These are phyloP conservation scores for Saccharomyces hybrid DNA, from an alignment of 1,139 yeast species.

Conservation along the genomic window DNA sequence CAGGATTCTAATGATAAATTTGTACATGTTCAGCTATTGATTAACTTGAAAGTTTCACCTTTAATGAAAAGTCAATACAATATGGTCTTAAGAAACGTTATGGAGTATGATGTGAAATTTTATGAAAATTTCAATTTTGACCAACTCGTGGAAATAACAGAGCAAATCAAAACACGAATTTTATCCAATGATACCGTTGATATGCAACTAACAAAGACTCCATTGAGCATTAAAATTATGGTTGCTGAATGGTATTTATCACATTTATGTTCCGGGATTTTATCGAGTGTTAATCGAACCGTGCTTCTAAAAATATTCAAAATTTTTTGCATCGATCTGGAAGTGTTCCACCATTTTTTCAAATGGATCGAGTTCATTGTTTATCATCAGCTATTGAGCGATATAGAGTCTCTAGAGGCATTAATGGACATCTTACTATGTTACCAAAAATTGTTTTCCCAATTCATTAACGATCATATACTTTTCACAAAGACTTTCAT, in stretches of 20 bases:
- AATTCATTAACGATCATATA: conserved; percentile 29
- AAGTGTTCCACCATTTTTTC: conserved; percentile 26
- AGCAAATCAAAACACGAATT: conserved; percentile 16
- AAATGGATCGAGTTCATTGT: conserved; percentile 32
- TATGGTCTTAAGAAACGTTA: conserved; percentile 35
- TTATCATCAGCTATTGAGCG: conserved; percentile 27
- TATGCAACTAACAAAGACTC: conserved; percentile 10
- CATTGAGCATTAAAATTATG: conserved; percentile 26
- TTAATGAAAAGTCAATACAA: conserved; percentile 34
- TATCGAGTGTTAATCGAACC: conserved; percentile 14
- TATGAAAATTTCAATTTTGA: conserved; percentile 26
- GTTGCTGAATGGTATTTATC: conserved; percentile 30
- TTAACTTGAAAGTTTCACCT: conserved; percentile 33
- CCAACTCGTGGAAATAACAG: conserved; percentile 17
- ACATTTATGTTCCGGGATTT: conserved; percentile 21
- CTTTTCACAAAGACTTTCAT: conserved; percentile 29
- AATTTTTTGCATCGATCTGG: conserved; percentile 23
- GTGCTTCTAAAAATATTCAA: conserved; percentile 19
- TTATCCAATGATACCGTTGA: conserved; percentile 4
- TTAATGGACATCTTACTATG: conserved; percentile 26
- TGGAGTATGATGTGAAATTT: conserved; percentile 26
- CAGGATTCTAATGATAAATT: conserved; percentile 31
- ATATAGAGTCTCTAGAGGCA: conserved; percentile 25
- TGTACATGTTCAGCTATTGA: conserved; percentile 32
- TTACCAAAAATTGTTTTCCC: conserved; percentile 27